Conservation (phyloP, 169 alveolate species). For the Cryptosporidium sp. region DNA sequence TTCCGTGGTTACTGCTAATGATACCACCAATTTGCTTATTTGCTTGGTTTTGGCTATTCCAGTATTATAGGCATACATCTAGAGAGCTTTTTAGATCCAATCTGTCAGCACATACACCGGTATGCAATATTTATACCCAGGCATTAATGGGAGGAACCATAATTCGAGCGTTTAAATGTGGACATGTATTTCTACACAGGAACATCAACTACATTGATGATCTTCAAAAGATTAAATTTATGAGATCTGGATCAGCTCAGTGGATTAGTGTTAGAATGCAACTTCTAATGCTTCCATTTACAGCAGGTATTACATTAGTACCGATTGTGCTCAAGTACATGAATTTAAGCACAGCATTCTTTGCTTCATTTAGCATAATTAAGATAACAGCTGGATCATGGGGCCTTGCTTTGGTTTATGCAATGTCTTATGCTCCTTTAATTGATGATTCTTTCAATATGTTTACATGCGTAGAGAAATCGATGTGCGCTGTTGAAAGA, state of each 20-base stretch:
- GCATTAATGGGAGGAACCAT: constrained; percentile 78
- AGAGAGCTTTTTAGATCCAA: constrained; percentile 80
- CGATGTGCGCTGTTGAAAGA: constrained; percentile 74
- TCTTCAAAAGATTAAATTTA: constrained; percentile 52
- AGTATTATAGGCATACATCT: constrained; percentile 75
- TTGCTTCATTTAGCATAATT: not conserved
- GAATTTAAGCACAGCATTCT: constrained; percentile 1
- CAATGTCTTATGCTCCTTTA: constrained; percentile 68
- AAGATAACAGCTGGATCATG: constrained; percentile 48
- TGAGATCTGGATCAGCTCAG: constrained; percentile 56
- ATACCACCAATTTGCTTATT: constrained; percentile 59
- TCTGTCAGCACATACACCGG: constrained; percentile 77
- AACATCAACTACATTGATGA: constrained; percentile 41
- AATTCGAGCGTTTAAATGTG: constrained; percentile 75
- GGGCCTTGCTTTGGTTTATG: constrained; percentile 68
- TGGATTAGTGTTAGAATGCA: constrained; percentile 75
- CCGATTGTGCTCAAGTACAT: constrained; percentile 32
- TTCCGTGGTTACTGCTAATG: constrained; percentile 52
- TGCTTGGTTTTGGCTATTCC: constrained; percentile 64
- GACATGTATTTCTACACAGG: constrained; percentile 9
- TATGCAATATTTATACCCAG: constrained; percentile 80
- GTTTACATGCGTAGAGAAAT: constrained; percentile 58
- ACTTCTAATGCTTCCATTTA: constrained; percentile 58
- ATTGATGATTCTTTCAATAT: constrained; percentile 28
- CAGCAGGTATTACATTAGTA: constrained; percentile 50